Conservation (phyloP, 208 protist species). For the Trypanosoma scelopori region DNA sequence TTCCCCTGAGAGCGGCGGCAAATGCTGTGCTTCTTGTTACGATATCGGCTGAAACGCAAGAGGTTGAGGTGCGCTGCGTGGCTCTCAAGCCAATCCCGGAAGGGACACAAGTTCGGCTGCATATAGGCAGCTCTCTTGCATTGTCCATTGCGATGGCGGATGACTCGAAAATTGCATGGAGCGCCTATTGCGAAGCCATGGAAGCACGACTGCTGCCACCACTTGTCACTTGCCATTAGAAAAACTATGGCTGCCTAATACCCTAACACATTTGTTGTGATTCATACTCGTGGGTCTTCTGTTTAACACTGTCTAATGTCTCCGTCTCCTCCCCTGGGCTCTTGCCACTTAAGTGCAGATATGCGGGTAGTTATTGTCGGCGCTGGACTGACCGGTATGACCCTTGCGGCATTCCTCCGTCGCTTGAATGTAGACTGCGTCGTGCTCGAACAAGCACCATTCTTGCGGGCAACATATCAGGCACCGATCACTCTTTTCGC, state of each 20-base stretch:
- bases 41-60: background rate
- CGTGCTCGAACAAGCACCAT: conserved; percentile 82
- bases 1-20: conserved; percentile 10
- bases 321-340: background rate
- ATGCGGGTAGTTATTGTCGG: conserved; percentile 90
- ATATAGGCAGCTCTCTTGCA: conserved; percentile 6
- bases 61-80: conserved; percentile 6
- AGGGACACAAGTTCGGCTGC: conserved; percentile 16
- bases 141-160: background rate
- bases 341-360: background rate
- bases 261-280: background rate
- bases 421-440: conserved; percentile 85
- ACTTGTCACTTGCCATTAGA: background rate
- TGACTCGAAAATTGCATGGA: conserved; percentile 1
- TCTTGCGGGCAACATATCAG: conserved; percentile 60
- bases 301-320: background rate
- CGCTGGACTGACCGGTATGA: conserved; percentile 79
- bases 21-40: conserved; percentile 15
- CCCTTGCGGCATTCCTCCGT: conserved; percentile 74
- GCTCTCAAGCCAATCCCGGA: conserved; percentile 10
- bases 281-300: background rate
- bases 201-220: background rate
- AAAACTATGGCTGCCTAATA: background rate
- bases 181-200: conserved; percentile 3
- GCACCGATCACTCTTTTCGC: conserved; percentile 76